These are phyloP conservation scores for Groenewaldozyma tartarivorans DNA, from an alignment of 805 yeast genomes.

Conservation along the genomic window DNA sequence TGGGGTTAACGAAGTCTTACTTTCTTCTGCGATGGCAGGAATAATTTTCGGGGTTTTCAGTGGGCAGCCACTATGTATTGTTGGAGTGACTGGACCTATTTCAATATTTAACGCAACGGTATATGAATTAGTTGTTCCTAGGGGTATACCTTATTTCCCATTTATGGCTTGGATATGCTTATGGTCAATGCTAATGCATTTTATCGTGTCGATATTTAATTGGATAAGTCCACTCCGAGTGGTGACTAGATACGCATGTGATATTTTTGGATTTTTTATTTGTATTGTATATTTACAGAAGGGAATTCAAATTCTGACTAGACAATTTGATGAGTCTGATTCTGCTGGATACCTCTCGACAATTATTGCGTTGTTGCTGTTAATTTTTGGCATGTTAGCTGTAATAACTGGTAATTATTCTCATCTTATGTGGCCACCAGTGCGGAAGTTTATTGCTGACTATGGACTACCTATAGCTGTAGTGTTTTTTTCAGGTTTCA, in stretches of 20 bases:
- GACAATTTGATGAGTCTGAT: conserved; percentile 47
- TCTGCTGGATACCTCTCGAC: conserved; percentile 61
- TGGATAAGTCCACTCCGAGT: conserved; percentile 55
- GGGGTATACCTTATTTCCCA: conserved; percentile 53
- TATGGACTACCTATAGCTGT: conserved; percentile 80
- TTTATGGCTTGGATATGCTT: conserved; percentile 94
- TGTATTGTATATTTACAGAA: conserved; percentile 82
- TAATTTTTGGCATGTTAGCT: conserved; percentile 61
- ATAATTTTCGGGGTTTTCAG: conserved; percentile 74
- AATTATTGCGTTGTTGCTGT: conserved; percentile 65
- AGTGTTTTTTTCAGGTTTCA: conserved; percentile 83
- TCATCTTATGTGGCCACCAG: conserved; percentile 46
- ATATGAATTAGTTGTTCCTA: conserved; percentile 53
- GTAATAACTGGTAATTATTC: conserved; percentile 51
- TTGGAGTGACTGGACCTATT: conserved; percentile 96
- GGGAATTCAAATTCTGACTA: conserved; percentile 70
- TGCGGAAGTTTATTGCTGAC: conserved; percentile 69
- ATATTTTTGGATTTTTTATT: conserved; percentile 86
- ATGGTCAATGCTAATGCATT: conserved; percentile 82
- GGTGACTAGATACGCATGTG: conserved; percentile 79
- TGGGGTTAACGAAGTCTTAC: conserved; percentile 83
- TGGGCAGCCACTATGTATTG: conserved; percentile 91
- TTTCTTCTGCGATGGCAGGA: conserved; percentile 83
- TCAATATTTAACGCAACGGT: conserved; percentile 88
- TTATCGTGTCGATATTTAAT: conserved; percentile 60